phyloP scores from a whole-genome alignment of 2,329 filamentous ascomycete species.

The Boeremia exigua region DNA sequence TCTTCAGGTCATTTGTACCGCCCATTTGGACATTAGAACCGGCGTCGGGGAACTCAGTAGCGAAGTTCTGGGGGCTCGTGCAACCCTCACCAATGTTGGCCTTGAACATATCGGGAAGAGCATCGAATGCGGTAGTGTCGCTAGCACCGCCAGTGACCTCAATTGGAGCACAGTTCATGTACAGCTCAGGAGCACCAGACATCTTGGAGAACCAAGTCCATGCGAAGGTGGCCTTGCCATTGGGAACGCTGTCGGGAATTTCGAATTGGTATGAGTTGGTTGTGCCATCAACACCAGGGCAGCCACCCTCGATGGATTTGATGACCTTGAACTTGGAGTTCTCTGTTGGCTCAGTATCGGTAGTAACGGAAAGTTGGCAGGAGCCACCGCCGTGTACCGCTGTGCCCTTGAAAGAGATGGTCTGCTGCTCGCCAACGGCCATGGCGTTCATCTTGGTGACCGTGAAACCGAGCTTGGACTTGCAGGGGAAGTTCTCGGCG shows the following conservation, averaged over 20 bases:
- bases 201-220: constrained; percentile 91
- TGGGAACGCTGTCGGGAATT: constrained; percentile 73
- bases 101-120: constrained; percentile 75
- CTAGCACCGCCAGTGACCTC: constrained; percentile 63
- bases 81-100: constrained; percentile 68
- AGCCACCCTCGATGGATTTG: constrained; percentile 85
- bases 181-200: constrained; percentile 82
- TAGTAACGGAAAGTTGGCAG: constrained; percentile 83
- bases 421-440: constrained; percentile 66
- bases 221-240: constrained; percentile 80
- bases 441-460: constrained; percentile 55
- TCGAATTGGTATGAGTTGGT: constrained; percentile 70
- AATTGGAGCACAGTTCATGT: constrained; percentile 88
- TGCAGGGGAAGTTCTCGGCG: constrained; percentile 75
- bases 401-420: constrained; percentile 70
- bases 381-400: constrained; percentile 90
- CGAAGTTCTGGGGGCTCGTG: constrained; percentile 57
- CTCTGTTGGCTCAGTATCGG: constrained; percentile 59
- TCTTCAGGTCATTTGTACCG: constrained; percentile 20
- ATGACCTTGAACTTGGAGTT: constrained; percentile 83
- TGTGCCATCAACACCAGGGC: constrained; percentile 69
- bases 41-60: constrained; percentile 70
- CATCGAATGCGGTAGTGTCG: constrained; percentile 62
- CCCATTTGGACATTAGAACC: constrained; percentile 63
- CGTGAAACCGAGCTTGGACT: constrained; percentile 36